Conservation (phyloP, 2,329 filamentous ascomycete genomes). For the Tolypocladium amazonense region DNA sequence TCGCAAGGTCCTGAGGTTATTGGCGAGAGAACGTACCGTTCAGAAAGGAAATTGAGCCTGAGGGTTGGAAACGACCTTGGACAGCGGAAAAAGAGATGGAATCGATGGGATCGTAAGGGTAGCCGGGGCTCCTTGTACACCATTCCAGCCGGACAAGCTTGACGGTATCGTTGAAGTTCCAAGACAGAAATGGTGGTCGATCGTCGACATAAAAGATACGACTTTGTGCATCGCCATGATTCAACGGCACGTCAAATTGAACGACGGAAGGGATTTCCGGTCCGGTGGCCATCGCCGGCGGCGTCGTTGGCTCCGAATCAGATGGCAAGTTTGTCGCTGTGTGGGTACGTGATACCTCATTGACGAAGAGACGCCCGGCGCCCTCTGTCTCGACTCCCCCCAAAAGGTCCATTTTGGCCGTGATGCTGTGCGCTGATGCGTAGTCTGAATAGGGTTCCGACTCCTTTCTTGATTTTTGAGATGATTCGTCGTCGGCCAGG, state of each 20-base stretch:
- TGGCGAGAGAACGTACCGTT: not conserved
- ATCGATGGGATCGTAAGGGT: not conserved
- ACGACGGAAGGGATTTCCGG: not conserved
- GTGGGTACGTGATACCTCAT: not conserved
- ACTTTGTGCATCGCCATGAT: not conserved
- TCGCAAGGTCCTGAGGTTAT: not conserved
- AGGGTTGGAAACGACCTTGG: rapidly evolving
- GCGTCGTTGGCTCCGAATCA: not conserved
- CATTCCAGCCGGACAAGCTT: not conserved
- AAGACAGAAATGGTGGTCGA: not conserved
- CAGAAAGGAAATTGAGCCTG: not conserved
- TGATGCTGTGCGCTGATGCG: not conserved
- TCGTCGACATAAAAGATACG: not conserved
- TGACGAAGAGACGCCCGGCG: not conserved
- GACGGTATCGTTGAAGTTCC: not conserved
- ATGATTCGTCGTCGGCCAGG: not conserved
- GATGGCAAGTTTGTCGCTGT: not conserved
- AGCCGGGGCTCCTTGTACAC: not conserved
- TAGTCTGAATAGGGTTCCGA: not conserved
- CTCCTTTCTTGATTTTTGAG: not conserved
- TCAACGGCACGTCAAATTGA: not conserved
- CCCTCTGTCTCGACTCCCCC: not conserved
- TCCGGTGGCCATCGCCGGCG: not conserved
- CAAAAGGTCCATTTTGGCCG: not conserved
- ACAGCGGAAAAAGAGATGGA: rapidly evolving